Conservation (phyloP, 768 basidiomycete genomes). For the Naematelia encephala region DNA sequence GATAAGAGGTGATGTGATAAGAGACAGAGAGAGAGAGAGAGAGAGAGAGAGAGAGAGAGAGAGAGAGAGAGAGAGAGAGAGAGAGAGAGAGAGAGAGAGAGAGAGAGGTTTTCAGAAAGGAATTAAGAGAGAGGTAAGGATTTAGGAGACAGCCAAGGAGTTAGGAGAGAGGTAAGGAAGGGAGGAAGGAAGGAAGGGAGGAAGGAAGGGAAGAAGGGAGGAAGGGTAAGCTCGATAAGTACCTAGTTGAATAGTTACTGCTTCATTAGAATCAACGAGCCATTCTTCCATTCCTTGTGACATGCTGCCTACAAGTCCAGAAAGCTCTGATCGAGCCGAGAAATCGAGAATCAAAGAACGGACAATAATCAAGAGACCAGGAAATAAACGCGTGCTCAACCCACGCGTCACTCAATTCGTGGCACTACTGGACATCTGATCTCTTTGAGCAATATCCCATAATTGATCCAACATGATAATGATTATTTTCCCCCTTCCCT, state of each 20-base stretch:
- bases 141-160: not conserved
- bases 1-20: not conserved
- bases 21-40: constrained; percentile 5
- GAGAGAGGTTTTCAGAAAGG: not conserved
- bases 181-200: not conserved
- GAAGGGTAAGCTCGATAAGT: constrained; percentile 27
- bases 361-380: no score
- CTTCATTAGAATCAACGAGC: constrained; percentile 76
- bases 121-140: not conserved
- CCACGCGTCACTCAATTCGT: no score
- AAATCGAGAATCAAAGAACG: no score
- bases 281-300: constrained; percentile 57
- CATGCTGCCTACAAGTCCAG: constrained; percentile 18
- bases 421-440: no score
- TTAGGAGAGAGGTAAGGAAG: not conserved
- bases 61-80: not conserved
- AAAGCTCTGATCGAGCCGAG: no score
- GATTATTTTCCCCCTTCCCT: no score
- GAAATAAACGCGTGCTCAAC: no score
- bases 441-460: no score
- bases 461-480: no score
- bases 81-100: constrained; percentile 20
- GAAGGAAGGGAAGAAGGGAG: constrained; percentile 5
- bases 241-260: constrained; percentile 73
- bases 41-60: constrained; percentile 3